Evolutionary conservation across 176 grass and related monocot species (phyloP).

Genomic region (Carex kokanica): DNA sequence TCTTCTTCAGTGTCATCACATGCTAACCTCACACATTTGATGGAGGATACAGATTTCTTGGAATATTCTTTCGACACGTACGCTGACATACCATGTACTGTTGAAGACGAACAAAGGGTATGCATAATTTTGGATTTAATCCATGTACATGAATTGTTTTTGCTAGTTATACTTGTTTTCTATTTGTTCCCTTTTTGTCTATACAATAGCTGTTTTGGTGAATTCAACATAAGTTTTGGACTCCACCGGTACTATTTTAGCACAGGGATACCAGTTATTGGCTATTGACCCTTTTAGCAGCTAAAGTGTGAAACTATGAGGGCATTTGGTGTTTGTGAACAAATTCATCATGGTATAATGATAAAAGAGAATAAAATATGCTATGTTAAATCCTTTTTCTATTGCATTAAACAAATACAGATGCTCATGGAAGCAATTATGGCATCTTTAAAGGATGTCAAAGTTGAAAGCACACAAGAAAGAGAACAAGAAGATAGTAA

Average conservation of each 20-base stretch:
- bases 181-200: neutral
- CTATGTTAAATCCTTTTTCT: neutral
- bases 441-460: slow-evolving; percentile 77
- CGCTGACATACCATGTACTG: slow-evolving; percentile 69
- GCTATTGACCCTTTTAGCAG: neutral
- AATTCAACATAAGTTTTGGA: slow-evolving; percentile 6
- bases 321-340: neutral
- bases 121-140: slow-evolving; percentile 22
- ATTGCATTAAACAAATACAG: slow-evolving; percentile 38
- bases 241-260: neutral
- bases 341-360: neutral
- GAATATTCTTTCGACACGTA: slow-evolving; percentile 83
- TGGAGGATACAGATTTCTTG: slow-evolving; percentile 70
- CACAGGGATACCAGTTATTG: neutral
- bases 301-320: neutral
- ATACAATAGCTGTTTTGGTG: neutral
- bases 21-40: slow-evolving; percentile 50
- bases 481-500: slow-evolving; percentile 30
- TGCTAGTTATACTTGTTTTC: slow-evolving; percentile 3
- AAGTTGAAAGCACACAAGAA: slow-evolving; percentile 48
- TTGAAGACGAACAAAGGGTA: slow-evolving; percentile 96
- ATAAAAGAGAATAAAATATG: neutral
- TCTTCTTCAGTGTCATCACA: slow-evolving; percentile 54
- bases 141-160: neutral
- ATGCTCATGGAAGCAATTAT: slow-evolving; percentile 96